Evolutionary conservation across 345 rosid species (phyloP).

Genomic region (Melaleuca quinquenervia): DNA sequence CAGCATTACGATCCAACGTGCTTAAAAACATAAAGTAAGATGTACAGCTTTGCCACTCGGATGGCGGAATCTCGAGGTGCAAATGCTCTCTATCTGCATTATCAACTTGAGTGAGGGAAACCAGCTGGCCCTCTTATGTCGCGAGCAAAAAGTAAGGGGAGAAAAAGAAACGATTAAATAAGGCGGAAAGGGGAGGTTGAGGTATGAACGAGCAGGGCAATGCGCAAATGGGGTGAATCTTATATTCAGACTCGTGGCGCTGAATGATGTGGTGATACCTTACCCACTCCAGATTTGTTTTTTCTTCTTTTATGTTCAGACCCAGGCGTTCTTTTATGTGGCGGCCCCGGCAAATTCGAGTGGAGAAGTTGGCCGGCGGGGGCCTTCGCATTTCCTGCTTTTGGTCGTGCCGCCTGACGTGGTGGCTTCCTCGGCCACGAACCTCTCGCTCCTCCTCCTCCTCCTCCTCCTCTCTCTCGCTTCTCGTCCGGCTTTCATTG

Average conservation of each 20-base stretch:
- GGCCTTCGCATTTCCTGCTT: not conserved
- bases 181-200: too few relatives aligned
- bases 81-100: too few relatives aligned
- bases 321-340: not conserved
- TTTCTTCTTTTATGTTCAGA: not conserved
- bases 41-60: not conserved
- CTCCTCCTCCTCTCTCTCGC: not conserved
- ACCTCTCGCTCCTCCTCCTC: not conserved
- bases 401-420: not conserved
- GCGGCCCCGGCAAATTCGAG: not conserved
- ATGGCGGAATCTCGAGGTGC: not conserved
- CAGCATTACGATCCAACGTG: too few relatives aligned
- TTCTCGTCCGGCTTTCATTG: not conserved
- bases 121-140: not conserved
- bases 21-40: too few relatives aligned
- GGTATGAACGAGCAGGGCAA: too few relatives aligned
- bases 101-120: not conserved
- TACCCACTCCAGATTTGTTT: not conserved
- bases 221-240: not conserved
- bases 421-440: not conserved
- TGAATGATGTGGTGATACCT: not conserved
- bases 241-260: not conserved
- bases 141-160: rapidly evolving
- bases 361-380: not conserved
- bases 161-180: not conserved